Percentiles rank a stretch among this genome's conserved stretches.
These are phyloP conservation scores for Ailanthus altissimus DNA, from an alignment of 345 rosid species.

Conservation along the genomic window DNA sequence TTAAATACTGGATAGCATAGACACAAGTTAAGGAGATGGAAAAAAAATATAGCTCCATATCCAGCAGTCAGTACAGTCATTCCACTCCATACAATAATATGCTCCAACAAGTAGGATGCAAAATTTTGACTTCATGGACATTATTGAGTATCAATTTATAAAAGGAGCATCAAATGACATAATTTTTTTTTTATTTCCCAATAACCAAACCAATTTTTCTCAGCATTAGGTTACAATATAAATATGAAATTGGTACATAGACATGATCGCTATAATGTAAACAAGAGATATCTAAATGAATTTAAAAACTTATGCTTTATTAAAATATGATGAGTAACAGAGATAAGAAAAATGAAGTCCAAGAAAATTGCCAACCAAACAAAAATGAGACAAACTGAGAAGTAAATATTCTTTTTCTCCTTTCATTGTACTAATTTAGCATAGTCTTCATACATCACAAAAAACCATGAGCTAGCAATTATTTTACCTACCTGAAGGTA, in stretches of 20 bases:
- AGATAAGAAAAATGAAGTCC: too few relatives aligned
- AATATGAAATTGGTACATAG: not conserved
- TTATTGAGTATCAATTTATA: not conserved
- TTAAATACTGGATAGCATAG: not conserved
- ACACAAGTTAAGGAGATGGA: not conserved
- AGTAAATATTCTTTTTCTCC: not conserved
- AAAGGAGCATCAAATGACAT: not conserved
- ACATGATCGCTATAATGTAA: conserved; percentile 3
- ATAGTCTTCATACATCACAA: not conserved
- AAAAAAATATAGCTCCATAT: not conserved
- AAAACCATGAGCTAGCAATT: not conserved
- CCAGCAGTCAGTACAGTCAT: not conserved
- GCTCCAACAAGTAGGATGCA: conserved; percentile 11
- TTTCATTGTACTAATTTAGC: not conserved
- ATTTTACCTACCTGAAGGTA: not conserved
- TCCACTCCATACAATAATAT: not conserved
- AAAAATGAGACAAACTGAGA: not conserved
- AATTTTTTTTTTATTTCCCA: not conserved
- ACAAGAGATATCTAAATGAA: not conserved
- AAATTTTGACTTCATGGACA: not conserved
- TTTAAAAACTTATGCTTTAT: not conserved
- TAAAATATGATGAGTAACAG: too few relatives aligned
- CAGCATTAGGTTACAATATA: not conserved
- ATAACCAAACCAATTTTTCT: not conserved
- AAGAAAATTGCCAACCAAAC: too few relatives aligned